phyloP scores from a whole-genome alignment of 2,329 filamentous ascomycete genomes.

The Cordyceps javanica region DNA sequence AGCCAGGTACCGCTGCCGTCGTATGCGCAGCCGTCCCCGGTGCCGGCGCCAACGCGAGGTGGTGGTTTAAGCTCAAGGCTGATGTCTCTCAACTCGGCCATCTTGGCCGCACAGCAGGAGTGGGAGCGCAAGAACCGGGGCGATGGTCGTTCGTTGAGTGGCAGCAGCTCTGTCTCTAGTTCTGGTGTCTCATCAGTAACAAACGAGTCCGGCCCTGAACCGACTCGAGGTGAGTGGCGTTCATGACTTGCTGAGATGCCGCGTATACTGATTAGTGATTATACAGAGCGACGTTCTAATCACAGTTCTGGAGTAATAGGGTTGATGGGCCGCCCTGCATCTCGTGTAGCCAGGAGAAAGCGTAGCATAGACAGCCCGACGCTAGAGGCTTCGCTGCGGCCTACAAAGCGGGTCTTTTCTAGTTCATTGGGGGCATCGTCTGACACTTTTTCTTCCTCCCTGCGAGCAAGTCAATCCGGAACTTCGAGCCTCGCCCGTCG shows the following conservation, averaged over 20 bases:
- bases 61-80: too few species aligned
- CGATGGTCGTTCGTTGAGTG: neutral
- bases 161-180: neutral
- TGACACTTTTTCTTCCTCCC: neutral
- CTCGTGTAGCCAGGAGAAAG: neutral
- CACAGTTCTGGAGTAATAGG: neutral
- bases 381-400: neutral
- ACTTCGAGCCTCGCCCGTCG: neutral
- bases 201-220: neutral
- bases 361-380: neutral
- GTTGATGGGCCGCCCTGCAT: neutral
- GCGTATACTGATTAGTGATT: neutral
- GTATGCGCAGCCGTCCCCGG: neutral
- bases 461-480: neutral
- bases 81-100: constrained; percentile 16
- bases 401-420: neutral
- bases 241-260: neutral
- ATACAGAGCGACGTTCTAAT: neutral
- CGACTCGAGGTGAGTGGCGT: neutral
- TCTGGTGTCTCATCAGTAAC: neutral
- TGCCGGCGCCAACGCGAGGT: neutral
- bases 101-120: constrained; percentile 23
- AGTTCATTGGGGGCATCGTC: neutral
- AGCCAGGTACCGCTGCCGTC: neutral
- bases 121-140: constrained; percentile 21